Evolutionary conservation across 2,329 filamentous ascomycete species (phyloP).

Genomic region (Rasamsonia emersonii): DNA sequence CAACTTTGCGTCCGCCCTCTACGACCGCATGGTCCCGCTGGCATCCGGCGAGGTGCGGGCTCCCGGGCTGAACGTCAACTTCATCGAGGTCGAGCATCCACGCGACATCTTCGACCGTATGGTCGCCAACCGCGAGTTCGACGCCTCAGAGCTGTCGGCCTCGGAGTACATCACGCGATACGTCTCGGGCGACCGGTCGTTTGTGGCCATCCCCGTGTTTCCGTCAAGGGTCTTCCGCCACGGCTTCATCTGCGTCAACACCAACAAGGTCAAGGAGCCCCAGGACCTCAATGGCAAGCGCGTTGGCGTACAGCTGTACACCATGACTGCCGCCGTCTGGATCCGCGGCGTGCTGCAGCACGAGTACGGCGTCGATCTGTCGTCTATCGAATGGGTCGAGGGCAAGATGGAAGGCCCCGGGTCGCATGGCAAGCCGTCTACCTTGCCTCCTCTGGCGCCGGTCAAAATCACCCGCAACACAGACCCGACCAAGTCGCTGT

Average conservation of each 20-base stretch:
- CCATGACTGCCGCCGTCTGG: conserved; percentile 33
- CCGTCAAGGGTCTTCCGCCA: conserved; percentile 22
- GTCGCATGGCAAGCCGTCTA: conserved; percentile 19
- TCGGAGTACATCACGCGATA: conserved; percentile 14
- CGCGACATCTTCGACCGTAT: conserved; percentile 28
- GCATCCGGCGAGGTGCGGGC: conserved; percentile 18
- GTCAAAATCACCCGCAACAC: conserved; percentile 8
- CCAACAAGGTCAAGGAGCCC: conserved; percentile 18
- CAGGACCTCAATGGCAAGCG: conserved; percentile 25
- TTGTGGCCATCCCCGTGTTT: conserved; percentile 18
- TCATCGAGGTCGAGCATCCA: conserved; percentile 21
- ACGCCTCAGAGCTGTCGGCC: conserved; percentile 15
- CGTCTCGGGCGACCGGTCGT: conserved; percentile 9
- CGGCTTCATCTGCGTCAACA: conserved; percentile 26
- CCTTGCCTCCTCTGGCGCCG: conserved; percentile 14
- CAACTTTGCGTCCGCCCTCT: conserved; percentile 20
- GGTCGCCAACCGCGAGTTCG: conserved; percentile 13
- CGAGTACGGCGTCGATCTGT: conserved; percentile 24
- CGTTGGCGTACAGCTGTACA: conserved; percentile 30
- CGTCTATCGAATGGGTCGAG: conserved; percentile 24
- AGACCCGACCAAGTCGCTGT: conserved; percentile 17
- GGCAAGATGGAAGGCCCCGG: conserved; percentile 22
- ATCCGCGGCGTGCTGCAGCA: conserved; percentile 24
- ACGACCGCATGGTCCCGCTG: conserved; percentile 21
- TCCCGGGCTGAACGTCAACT: conserved; percentile 23